Evolutionary conservation across 202 grass and related monocot genomes (phyloP).

Genomic region (Cymbopogon flexuosus): DNA sequence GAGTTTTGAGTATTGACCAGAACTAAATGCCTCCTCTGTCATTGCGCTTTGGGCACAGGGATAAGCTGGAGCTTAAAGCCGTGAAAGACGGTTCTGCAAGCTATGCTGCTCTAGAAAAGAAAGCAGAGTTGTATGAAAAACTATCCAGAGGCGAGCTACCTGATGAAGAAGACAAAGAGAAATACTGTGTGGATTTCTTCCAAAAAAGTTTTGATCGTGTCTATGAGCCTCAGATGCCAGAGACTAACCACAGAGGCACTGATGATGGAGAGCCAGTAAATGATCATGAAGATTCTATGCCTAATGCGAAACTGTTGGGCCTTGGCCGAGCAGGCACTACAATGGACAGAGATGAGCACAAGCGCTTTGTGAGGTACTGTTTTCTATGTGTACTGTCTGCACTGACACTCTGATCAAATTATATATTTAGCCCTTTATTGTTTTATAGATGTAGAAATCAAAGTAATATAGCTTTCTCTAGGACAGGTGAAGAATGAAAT

Average conservation of each 20-base stretch:
- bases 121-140: constrained; percentile 85
- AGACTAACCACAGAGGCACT: constrained; percentile 12
- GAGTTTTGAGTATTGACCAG: background rate
- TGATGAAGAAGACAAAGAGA: constrained; percentile 91
- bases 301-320: constrained; percentile 45
- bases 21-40: constrained; percentile 28
- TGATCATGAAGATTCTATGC: constrained; percentile 46
- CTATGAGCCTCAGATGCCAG: constrained; percentile 43
- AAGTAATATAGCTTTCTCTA: background rate
- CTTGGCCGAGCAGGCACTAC: constrained; percentile 54
- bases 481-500: background rate
- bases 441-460: background rate
- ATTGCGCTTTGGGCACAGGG: constrained; percentile 41
- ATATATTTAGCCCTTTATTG: background rate
- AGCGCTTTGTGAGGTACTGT: constrained; percentile 85
- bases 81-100: constrained; percentile 67
- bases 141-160: constrained; percentile 64
- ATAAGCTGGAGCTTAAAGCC: constrained; percentile 94
- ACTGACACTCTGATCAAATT: background rate
- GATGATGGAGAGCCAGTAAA: constrained; percentile 39
- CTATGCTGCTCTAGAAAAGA: constrained; percentile 89
- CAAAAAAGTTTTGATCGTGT: constrained; percentile 60
- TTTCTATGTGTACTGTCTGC: background rate
- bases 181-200: constrained; percentile 98
- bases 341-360: constrained; percentile 79